phyloP scores from a whole-genome alignment of 768 basidiomycete genomes.

The Termitomyces bulborhizus region DNA sequence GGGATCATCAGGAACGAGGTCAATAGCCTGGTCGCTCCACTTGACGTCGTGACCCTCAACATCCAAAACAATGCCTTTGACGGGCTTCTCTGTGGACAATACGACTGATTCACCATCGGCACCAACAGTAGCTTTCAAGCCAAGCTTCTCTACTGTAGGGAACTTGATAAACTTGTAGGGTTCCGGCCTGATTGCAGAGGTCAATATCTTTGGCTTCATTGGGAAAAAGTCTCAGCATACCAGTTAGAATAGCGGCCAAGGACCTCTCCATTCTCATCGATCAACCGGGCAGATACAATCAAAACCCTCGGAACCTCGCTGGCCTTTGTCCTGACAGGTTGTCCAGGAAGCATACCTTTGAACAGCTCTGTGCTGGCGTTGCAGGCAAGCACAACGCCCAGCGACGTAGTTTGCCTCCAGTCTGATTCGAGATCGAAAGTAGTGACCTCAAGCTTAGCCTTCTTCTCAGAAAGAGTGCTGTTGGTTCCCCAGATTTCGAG shows the following conservation, averaged over 20 bases:
- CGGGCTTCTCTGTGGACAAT: conserved; percentile 55
- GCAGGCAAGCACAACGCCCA: conserved; percentile 48
- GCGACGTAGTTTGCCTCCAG: conserved; percentile 48
- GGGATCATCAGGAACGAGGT: conserved; percentile 82
- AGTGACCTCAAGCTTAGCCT: conserved; percentile 56
- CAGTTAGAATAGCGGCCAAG: conserved; percentile 75
- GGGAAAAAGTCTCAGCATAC: conserved; percentile 30
- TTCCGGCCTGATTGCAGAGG: conserved; percentile 62
- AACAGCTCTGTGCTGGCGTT: conserved; percentile 86
- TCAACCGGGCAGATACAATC: conserved; percentile 64
- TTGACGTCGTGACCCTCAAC: conserved; percentile 63
- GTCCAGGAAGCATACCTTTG: conserved; percentile 65
- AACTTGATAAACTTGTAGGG: conserved; percentile 91
- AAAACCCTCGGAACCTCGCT: conserved; percentile 63
- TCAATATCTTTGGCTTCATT: background rate
- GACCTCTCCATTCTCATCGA: conserved; percentile 49
- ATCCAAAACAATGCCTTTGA: conserved; percentile 86
- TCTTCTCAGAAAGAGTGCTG: conserved; percentile 54
- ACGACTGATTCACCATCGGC: conserved; percentile 53
- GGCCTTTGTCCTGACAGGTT: conserved; percentile 57
- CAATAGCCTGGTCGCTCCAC: conserved; percentile 90
- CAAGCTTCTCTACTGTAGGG: conserved; percentile 54
- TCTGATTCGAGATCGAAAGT: conserved; percentile 60
- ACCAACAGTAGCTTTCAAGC: conserved; percentile 45
- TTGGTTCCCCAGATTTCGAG: conserved; percentile 90